Conservation (phyloP, 2,329 filamentous ascomycete genomes). For the Akanthomyces lecanii region DNA sequence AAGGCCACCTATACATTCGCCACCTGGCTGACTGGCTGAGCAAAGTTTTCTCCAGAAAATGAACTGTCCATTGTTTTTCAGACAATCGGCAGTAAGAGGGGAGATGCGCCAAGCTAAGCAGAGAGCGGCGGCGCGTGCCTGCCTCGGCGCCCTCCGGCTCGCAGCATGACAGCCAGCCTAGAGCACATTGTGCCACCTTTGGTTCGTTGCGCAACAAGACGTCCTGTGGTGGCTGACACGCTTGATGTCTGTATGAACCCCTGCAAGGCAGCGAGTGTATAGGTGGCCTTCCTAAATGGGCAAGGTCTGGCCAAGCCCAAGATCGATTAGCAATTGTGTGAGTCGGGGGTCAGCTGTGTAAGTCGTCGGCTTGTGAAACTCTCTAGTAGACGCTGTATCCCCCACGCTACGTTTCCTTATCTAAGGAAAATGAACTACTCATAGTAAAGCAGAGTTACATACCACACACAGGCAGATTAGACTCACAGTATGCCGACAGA, state of each 20-base stretch:
- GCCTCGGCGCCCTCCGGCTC: not conserved
- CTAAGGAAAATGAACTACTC: too few species aligned
- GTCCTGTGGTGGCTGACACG: not conserved
- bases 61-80: not conserved
- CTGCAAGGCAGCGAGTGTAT: constrained; percentile 13
- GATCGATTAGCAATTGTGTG: not conserved
- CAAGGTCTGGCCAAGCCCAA: not conserved
- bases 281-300: constrained; percentile 12
- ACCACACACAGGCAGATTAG: not conserved
- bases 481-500: not conserved
- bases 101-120: not conserved
- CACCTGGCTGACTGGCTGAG: not conserved
- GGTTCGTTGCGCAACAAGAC: not conserved
- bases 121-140: not conserved
- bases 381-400: too few species aligned
- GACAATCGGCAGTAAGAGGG: not conserved
- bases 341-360: not conserved
- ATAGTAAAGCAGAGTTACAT: not conserved
- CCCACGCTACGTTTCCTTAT: too few species aligned
- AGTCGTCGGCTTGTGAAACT: not conserved
- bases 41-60: not conserved
- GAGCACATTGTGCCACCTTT: not conserved
- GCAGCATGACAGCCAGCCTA: not conserved
- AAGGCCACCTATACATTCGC: constrained; percentile 5
- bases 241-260: not conserved